Evolutionary conservation across 805 yeast genomes (phyloP).

Genomic region (Myxozyma nipponensis): DNA sequence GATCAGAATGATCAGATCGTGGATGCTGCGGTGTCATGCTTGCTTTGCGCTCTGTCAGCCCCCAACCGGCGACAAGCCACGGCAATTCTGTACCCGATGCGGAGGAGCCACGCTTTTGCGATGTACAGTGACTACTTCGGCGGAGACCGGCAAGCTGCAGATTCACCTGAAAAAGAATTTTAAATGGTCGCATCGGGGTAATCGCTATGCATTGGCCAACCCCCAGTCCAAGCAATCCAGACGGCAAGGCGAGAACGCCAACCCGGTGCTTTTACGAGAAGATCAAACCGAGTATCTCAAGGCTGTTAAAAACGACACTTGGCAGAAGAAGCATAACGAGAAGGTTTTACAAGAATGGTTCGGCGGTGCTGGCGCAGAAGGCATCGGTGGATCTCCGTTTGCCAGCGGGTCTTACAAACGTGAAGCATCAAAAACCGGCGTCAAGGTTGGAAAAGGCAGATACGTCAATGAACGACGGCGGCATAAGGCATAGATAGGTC

Average conservation of each 20-base stretch:
- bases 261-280: conserved; percentile 76
- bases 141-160: conserved; percentile 66
- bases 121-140: conserved; percentile 62
- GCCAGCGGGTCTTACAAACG: conserved; percentile 56
- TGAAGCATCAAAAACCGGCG: conserved; percentile 48
- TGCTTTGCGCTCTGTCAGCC: conserved; percentile 82
- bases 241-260: conserved; percentile 67
- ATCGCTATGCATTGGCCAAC: conserved; percentile 73
- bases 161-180: conserved; percentile 89
- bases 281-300: conserved; percentile 92
- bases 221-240: conserved; percentile 81
- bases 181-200: conserved; percentile 91
- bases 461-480: conserved; percentile 52
- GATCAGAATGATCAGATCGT: conserved; percentile 79
- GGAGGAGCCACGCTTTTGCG: conserved; percentile 89
- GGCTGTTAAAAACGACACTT: conserved; percentile 80
- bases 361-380: conserved; percentile 86
- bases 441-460: conserved; percentile 81
- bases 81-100: conserved; percentile 91
- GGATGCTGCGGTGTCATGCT: conserved; percentile 96
- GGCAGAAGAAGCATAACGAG: conserved; percentile 83
- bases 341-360: conserved; percentile 82
- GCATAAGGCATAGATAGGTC: too few relatives aligned
- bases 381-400: conserved; percentile 75
- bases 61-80: conserved; percentile 58